Percentiles rank a stretch among this genome's conserved stretches.
phyloP scores from a whole-genome alignment of 345 rosid genomes.

The Boechera divaricarpa region DNA sequence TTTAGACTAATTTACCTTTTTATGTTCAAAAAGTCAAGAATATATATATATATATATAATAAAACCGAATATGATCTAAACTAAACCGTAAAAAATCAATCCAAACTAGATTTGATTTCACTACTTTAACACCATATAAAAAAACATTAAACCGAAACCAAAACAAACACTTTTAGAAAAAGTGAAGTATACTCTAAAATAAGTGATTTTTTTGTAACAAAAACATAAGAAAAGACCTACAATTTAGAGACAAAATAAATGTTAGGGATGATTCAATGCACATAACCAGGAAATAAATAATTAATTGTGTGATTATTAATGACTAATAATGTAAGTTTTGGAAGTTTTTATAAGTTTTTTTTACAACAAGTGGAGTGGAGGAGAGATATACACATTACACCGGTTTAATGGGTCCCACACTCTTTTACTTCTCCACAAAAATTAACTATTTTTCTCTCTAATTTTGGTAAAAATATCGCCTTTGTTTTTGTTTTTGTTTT shows the following conservation, averaged over 20 bases:
- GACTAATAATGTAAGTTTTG: slow-evolving; percentile 20
- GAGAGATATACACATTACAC: slow-evolving; percentile 4
- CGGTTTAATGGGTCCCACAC: slow-evolving; percentile 37
- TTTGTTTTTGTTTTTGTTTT: not conserved
- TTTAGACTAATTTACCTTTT: not conserved
- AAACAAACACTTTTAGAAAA: not conserved
- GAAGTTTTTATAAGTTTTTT: not conserved
- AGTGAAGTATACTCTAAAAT: not conserved
- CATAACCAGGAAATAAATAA: not conserved
- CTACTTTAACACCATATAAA: not conserved
- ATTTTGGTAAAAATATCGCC: slow-evolving; percentile 17
- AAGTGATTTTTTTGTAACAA: not conserved
- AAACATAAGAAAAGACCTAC: not conserved
- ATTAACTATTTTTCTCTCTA: not conserved
- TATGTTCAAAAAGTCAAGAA: not conserved
- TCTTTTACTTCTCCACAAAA: slow-evolving; percentile 10
- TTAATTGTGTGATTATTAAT: not conserved
- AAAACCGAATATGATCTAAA: not conserved
- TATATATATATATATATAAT: not conserved
- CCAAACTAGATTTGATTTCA: not conserved
- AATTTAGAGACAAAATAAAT: slow-evolving; percentile 10
- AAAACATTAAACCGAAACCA: not conserved
- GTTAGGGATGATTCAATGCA: slow-evolving; percentile 12
- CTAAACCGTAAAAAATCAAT: not conserved
- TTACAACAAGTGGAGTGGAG: slow-evolving; percentile 37